These are phyloP conservation scores for Sporisorium exsertum DNA, from an alignment of 1,284 basidiomycete species.

Conservation along the genomic window DNA sequence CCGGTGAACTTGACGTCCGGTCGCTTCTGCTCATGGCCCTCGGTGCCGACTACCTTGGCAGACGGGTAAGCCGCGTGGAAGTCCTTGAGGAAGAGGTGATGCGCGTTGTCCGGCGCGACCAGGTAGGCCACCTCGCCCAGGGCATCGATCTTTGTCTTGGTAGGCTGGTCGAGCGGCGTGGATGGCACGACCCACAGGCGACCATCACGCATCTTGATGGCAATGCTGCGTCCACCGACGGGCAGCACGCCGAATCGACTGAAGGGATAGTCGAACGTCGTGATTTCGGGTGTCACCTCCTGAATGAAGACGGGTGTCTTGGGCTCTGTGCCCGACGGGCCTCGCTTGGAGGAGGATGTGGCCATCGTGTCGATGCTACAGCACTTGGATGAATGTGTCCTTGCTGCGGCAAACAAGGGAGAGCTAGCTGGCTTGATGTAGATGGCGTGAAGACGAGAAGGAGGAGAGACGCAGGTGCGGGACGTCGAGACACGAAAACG, in stretches of 20 bases:
- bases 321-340: slow-evolving; percentile 26
- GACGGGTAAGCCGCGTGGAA: slow-evolving; percentile 56
- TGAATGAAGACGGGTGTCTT: slow-evolving; percentile 49
- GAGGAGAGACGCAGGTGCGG: not conserved
- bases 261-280: slow-evolving; percentile 69
- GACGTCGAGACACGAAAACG: not conserved
- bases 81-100: slow-evolving; percentile 71
- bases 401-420: not conserved
- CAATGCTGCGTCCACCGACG: slow-evolving; percentile 74
- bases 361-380: slow-evolving; percentile 41
- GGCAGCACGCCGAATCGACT: slow-evolving; percentile 66
- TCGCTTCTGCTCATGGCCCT: slow-evolving; percentile 70
- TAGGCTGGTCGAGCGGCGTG: slow-evolving; percentile 78
- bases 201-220: slow-evolving; percentile 76
- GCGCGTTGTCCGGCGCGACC: slow-evolving; percentile 72
- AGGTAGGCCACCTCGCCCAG: slow-evolving; percentile 78
- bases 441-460: not conserved
- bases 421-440: not conserved
- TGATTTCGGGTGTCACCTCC: slow-evolving; percentile 51
- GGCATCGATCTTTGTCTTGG: slow-evolving; percentile 78
- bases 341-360: slow-evolving; percentile 13
- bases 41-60: slow-evolving; percentile 71
- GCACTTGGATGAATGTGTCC: slow-evolving; percentile 11
- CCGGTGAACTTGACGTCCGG: slow-evolving; percentile 70
- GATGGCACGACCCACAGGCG: slow-evolving; percentile 86